Base-by-base conservation (phyloP, 208 protist genomes). In the Leptomonas seymouri region DNA sequence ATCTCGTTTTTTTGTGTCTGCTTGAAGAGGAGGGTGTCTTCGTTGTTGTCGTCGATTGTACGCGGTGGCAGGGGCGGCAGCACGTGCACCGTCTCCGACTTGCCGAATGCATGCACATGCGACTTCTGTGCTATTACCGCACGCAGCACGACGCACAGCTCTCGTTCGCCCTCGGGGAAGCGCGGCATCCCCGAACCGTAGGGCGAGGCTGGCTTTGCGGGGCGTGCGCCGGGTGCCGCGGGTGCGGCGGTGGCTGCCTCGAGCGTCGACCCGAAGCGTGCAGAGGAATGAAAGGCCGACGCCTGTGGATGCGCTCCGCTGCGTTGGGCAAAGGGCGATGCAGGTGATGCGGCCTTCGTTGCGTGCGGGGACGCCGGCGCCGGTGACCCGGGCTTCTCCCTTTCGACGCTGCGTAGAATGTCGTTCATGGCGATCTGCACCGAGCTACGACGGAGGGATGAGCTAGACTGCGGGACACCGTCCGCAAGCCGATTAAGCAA, bases 111-210 rank as follows among this genome's bases (percentile, higher is more conserved):
- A 44, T 88, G 67, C 20, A 93, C 86, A 1, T 51, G 72, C 12
- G 80, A 87, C 69, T 93, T 95, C 51, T 91, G 77, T 30, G 90
- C 87, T 21, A 95, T 51, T 23, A 92, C 74, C 34, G 87, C 85
- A 23, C 90, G 90, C 44, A 95, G 28, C 36, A 95, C 82, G 16
- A 95, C 81, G 48, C 83, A 87, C 18, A 91, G 55, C 53, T 88
- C 86, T 3, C 86, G 78, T 53, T 80, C 74, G 6, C 59, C 59
- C 20, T 56, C 72, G 20, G 56, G 39, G 25, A 86, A 76, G 44
- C 64, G 71, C 15, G 69, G 30, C 21, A 21, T 46, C 12, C 76
- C 85, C 16, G 58, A 57, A 27, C 63, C 51, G 23, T 67, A 60
- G 0, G 74, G 66, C 7, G 64, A 71, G 51, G 48, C 58, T 6